Base-by-base conservation (phyloP, 805 yeast genomes). In the Wickerhamiella spandovensis region DNA sequence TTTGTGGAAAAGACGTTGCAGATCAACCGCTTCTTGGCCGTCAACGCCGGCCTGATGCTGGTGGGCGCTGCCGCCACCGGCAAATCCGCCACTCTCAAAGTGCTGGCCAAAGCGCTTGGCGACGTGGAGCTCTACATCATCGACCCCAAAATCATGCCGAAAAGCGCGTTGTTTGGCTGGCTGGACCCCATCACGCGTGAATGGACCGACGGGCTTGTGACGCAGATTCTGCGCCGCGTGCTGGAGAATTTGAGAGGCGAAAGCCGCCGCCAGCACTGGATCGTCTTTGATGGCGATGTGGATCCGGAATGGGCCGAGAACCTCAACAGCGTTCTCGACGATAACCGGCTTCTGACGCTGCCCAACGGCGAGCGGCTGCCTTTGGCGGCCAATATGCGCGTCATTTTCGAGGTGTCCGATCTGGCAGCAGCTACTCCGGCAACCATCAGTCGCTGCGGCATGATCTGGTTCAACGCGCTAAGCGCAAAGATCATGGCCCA, bases 301-400 rank as follows among this genome's bases (percentile, higher is more conserved):
- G 97, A 90, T 61, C 97, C 97, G 0, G 80, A 78, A 39, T 90
- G 97, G 95, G 86, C 86, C 1, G 97, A 90, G 59, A 82, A 83
- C 50, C 68, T 90, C 55, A 90, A 90, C 67, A 83, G 95, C 67
- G 92, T 88, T 9, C 70, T 90, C 17, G 97, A 90, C 65, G 97
- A 90, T 56, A 90, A 88, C 65, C 79, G 76, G 54, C 56, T 83
- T 1, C 65, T 90, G 42, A 88, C 97, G 0, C 68, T 90, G 9
- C 92, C 97, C 0, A 87, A 79, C 60, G 97, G 97, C 39, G 97
- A 90, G 62, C 75, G 96, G 21, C 61, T 90, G 6, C 67, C 74
- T 1, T 64, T 90, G 1, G 87, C 95, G 0, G 57, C 66, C 0
- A 81, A 82, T 55, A 72, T 86, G 3, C 72, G 76, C 21, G 61